Percentiles rank a stretch among this genome's conserved stretches.
Conservation (phyloP, 1,139 yeast genomes). For the Saccharomyces pastorianus region DNA sequence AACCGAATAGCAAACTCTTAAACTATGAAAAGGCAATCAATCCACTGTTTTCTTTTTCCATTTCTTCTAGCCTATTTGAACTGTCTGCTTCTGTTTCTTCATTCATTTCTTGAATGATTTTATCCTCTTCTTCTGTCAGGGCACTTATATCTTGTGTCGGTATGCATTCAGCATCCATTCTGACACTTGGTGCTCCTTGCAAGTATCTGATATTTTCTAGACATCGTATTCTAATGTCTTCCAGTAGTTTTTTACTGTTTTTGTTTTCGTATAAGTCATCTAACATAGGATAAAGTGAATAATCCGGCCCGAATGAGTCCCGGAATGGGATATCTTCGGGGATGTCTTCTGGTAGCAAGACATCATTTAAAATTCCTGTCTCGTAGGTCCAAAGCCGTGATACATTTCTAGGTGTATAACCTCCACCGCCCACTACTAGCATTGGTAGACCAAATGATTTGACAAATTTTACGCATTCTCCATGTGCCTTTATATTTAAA, state of each 20-base stretch:
- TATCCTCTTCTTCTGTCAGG: constrained; percentile 41
- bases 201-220: constrained; percentile 75
- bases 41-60: constrained; percentile 36
- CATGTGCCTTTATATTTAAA: constrained; percentile 83
- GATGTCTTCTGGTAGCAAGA: constrained; percentile 61
- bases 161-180: constrained; percentile 75
- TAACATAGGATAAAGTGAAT: constrained; percentile 77
- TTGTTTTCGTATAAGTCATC: constrained; percentile 86
- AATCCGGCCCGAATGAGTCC: constrained; percentile 89
- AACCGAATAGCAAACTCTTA: neutral
- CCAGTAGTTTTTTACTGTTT: constrained; percentile 76
- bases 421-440: constrained; percentile 94
- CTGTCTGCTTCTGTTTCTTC: constrained; percentile 32
- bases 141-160: constrained; percentile 67
- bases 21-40: constrained; percentile 8
- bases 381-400: constrained; percentile 93
- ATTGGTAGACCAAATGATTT: constrained; percentile 81
- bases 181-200: constrained; percentile 90
- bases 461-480: constrained; percentile 84
- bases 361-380: constrained; percentile 78
- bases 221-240: constrained; percentile 65
- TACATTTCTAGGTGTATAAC: constrained; percentile 93
- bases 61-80: constrained; percentile 31
- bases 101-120: constrained; percentile 45
- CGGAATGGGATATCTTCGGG: constrained; percentile 78